Base-by-base conservation (phyloP, 1,139 yeast species). In the Protomyces pachydermus region DNA sequence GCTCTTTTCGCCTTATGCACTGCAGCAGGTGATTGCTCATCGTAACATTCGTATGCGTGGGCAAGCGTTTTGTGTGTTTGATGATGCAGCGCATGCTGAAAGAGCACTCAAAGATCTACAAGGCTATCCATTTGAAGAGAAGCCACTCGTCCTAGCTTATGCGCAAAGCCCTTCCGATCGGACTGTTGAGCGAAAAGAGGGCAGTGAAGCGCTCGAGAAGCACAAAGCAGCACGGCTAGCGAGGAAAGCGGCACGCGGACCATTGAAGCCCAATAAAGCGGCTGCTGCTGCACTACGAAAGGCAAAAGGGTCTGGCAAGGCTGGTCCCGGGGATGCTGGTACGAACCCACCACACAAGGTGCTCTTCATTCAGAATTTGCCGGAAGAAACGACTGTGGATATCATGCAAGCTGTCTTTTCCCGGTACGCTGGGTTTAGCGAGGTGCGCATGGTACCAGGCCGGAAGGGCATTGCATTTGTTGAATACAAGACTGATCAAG, bases 41-140 rank as follows among this genome's bases (percentile, higher is more conserved):
- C 81, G 81, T 68, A 86, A 84, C 70, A 71, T 88, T 34, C 80
- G 79, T 65, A 79, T 88, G 81, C 80, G 85, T 65, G 97, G 97
- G 1, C 97, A 91, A 74, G 97, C 97, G 1, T 93, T 91, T 74
- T 80, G 93, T 5, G 86, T 91, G 0, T 85, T 84, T 68, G 79
- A 76, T 2, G 72, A 74, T 23, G 70, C 72, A 1, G 76, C 76
- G 2, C 73, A 77, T 6, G 87, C 95, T 0, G 67, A 71, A 2
- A 70, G 71, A 37, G 95, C 95, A 0, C 71, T 82, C 20, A 73
- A 76, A 5, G 76, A 72, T 5, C 72, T 82, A 53, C 75, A 83
- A 61, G 80, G 82, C 1, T 71, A 74, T 18, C 73, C 73, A 35
- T 69, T 90, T 12, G 83, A 82, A 70, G 85, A 83, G 18, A 84